A percentile compares a stretch with the other conserved stretches of the same genome.
These are phyloP conservation scores for Emericellopsis atlantica DNA, from an alignment of 2,329 filamentous ascomycete species.

Conservation along the genomic window DNA sequence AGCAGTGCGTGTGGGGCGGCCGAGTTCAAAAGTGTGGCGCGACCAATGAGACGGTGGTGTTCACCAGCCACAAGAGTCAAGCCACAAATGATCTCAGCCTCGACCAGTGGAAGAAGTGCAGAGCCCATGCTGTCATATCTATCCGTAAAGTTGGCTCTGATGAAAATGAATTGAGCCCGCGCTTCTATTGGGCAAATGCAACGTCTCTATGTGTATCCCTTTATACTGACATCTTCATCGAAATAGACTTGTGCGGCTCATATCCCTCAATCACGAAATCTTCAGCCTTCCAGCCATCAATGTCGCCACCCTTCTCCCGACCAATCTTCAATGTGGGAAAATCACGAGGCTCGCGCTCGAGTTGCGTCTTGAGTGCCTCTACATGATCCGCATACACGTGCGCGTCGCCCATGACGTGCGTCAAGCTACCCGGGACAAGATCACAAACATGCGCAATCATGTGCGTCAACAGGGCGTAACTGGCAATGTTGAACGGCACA, in stretches of 20 bases:
- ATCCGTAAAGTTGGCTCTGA: no score
- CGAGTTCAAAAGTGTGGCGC: neutral
- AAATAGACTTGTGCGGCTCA: conserved; percentile 78
- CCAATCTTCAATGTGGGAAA: conserved; percentile 72
- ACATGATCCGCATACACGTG: conserved; percentile 92
- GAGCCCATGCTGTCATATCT: no score
- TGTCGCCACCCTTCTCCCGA: conserved; percentile 54
- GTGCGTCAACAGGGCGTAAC: conserved; percentile 85
- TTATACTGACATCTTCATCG: conserved; percentile 97
- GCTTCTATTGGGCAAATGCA: neutral
- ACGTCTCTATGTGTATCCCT: neutral
- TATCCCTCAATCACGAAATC: conserved; percentile 86
- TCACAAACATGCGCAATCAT: conserved; percentile 87
- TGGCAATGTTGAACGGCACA: conserved; percentile 95
- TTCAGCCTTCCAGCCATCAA: conserved; percentile 82
- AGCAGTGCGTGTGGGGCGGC: neutral
- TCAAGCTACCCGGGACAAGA: conserved; percentile 73
- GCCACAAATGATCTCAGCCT: neutral
- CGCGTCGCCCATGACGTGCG: conserved; percentile 96
- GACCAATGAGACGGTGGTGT: neutral
- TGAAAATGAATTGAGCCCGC: neutral
- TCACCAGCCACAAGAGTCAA: neutral
- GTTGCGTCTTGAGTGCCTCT: conserved; percentile 70
- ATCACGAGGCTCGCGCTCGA: conserved; percentile 64
- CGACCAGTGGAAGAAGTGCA: no score